Conservation (phyloP, 2,329 filamentous ascomycete genomes). For the Dactylellina sp. region DNA sequence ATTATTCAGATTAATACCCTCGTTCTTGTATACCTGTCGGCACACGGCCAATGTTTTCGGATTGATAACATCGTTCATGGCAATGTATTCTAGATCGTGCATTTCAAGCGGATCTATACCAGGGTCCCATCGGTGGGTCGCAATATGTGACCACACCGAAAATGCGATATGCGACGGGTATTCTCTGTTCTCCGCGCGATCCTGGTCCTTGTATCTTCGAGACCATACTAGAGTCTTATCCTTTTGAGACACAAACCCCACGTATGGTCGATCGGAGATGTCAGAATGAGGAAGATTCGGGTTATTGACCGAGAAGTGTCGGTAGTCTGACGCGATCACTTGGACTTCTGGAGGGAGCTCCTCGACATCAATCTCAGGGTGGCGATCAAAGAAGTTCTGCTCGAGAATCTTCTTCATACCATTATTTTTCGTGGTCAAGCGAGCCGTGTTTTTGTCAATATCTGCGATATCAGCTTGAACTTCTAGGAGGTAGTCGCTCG, state of each 20-base stretch:
- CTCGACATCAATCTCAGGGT: slow-evolving; percentile 17
- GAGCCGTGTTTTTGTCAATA: slow-evolving; percentile 18
- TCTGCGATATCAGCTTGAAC: slow-evolving; percentile 15
- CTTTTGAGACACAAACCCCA: slow-evolving; percentile 26
- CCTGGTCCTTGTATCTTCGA: slow-evolving; percentile 40
- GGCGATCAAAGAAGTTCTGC: slow-evolving; percentile 30
- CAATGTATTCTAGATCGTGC: slow-evolving; percentile 38
- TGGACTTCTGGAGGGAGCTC: slow-evolving; percentile 10
- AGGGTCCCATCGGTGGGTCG: slow-evolving; percentile 9
- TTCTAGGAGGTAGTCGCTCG: slow-evolving; percentile 25
- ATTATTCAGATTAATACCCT: slow-evolving; percentile 30
- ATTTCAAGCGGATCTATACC: slow-evolving; percentile 19
- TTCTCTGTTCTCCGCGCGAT: slow-evolving; percentile 26
- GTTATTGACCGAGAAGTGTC: slow-evolving; percentile 34
- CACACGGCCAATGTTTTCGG: slow-evolving; percentile 27
- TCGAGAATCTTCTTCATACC: slow-evolving; percentile 35
- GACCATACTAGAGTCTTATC: slow-evolving; percentile 21
- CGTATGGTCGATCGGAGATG: slow-evolving; percentile 28
- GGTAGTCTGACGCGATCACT: slow-evolving; percentile 30
- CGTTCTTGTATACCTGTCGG: slow-evolving; percentile 23
- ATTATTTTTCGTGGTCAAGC: slow-evolving; percentile 22
- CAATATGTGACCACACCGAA: slow-evolving; percentile 37
- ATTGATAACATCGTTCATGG: slow-evolving; percentile 41
- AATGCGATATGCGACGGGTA: slow-evolving; percentile 38
- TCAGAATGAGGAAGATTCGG: slow-evolving; percentile 23